Evolutionary conservation across 2,329 filamentous ascomycete genomes (phyloP).

Genomic region (Xylariaceae sp.): DNA sequence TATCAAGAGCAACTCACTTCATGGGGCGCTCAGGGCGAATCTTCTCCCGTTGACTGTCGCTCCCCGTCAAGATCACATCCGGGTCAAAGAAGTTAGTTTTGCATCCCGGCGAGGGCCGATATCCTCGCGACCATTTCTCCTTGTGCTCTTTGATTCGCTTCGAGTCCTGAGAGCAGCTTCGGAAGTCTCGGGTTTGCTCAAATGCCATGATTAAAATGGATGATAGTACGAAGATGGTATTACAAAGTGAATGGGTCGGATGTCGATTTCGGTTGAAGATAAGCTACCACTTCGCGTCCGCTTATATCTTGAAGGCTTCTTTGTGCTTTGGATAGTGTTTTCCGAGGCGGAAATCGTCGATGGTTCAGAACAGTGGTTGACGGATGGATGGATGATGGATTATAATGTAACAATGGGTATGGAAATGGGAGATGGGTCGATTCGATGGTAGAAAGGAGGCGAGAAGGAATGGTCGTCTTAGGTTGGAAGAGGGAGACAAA

Average conservation of each 20-base stretch:
- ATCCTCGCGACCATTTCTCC: slow-evolving; percentile 47
- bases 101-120: slow-evolving; percentile 37
- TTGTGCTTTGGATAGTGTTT: not conserved
- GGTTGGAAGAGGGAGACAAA: slow-evolving; percentile 5
- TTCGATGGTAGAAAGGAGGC: slow-evolving; percentile 1
- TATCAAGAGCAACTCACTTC: slow-evolving; percentile 36
- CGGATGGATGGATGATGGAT: slow-evolving; percentile 6
- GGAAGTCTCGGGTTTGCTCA: slow-evolving; percentile 44
- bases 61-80: slow-evolving; percentile 25
- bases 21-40: slow-evolving; percentile 39
- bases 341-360: not conserved
- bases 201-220: slow-evolving; percentile 31
- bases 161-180: slow-evolving; percentile 46
- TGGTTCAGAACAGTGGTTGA: slow-evolving; percentile 7
- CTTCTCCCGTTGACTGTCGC: slow-evolving; percentile 39
- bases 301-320: slow-evolving; percentile 6
- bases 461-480: slow-evolving; percentile 14
- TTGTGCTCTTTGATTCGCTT: slow-evolving; percentile 48
- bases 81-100: slow-evolving; percentile 8
- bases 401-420: slow-evolving; percentile 11
- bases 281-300: slow-evolving; percentile 6
- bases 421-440: slow-evolving; percentile 3
- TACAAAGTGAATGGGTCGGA: slow-evolving; percentile 5
- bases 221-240: slow-evolving; percentile 1
- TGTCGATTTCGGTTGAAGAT: not conserved